Base-by-base conservation (phyloP, 2,329 filamentous ascomycete genomes). In the Ophiosphaerella narmari region DNA sequence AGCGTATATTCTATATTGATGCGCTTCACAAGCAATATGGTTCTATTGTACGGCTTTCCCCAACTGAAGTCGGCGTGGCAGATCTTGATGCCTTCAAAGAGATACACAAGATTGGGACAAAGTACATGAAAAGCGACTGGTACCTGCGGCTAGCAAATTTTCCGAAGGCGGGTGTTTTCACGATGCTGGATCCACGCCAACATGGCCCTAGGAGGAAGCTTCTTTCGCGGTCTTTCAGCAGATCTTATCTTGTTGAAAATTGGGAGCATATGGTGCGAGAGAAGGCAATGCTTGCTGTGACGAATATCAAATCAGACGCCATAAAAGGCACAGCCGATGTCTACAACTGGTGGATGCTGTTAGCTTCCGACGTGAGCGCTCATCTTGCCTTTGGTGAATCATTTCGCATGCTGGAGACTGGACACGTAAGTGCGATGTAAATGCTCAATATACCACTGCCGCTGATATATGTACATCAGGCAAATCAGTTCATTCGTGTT, bases 1-100 rank as follows among this genome's bases (percentile, higher is more conserved):
- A 71, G 9, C 67, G 74, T 2, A 70, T 74, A 41, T 70, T 74
- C 46, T 73, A 74, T 55, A 72, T 77, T 32, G 66, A 77, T 48
- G 47, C 54, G 5, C 62, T 77, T 1, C 74, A 77, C 52, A 46
- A 65, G 31, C 38, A 59, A 42, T 67, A 71, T 56, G 67, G 67
- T 0, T 65, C 67, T 11, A 57, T 71, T 35, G 66, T 72, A 7
- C 62, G 70, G 26, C 48, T 71, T 8, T 62, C 67, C 0, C 70
- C 68, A 0, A 57, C 55, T 9, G 67, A 72, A 50, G 65, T 72
- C 7, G 61, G 56, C 11, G 52, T 72, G 11, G 54, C 63, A 23
- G 68, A 72, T 46, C 55, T 66, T 11, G 50, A 65, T 34, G 55
- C 60, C 9, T 66, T 71, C 46, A 63, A 61, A 33, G 55, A 62